Evolutionary conservation across 2,329 filamentous ascomycete genomes (phyloP).

Genomic region (Fusarium ambrosium): DNA sequence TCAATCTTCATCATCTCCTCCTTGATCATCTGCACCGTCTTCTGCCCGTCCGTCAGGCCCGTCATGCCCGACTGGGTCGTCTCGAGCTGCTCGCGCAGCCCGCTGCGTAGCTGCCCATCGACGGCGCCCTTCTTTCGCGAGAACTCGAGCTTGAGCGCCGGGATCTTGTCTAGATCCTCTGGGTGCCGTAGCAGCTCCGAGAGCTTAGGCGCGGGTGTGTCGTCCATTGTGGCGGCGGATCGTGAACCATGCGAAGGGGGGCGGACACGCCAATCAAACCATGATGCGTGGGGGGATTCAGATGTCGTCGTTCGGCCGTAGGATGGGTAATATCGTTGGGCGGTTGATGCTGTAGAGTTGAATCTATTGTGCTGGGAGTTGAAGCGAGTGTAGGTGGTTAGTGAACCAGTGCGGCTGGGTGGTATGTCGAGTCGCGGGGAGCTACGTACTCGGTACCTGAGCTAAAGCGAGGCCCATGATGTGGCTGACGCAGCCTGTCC

Average conservation of each 20-base stretch:
- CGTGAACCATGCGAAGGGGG: slow-evolving; percentile 40
- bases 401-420: slow-evolving; percentile 17
- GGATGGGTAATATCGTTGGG: neutral
- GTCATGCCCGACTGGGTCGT: slow-evolving; percentile 94
- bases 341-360: neutral
- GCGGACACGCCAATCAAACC: slow-evolving; percentile 44
- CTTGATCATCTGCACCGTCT: slow-evolving; percentile 92
- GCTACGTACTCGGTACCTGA: slow-evolving; percentile 24
- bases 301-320: neutral
- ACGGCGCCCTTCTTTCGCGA: slow-evolving; percentile 92
- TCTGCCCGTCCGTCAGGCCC: slow-evolving; percentile 89
- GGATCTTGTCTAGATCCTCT: slow-evolving; percentile 97
- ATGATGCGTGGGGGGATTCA: slow-evolving; percentile 35
- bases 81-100: slow-evolving; percentile 92
- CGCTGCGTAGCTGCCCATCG: slow-evolving; percentile 89
- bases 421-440: slow-evolving; percentile 32
- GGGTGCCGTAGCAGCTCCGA: slow-evolving; percentile 94
- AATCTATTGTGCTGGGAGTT: neutral
- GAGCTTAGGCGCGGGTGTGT: slow-evolving; percentile 81
- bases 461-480: slow-evolving; percentile 15
- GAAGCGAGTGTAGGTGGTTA: slow-evolving; percentile 19
- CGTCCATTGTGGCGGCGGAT: slow-evolving; percentile 56
- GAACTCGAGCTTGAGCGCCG: slow-evolving; percentile 90
- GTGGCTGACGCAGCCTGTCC: slow-evolving; percentile 33
- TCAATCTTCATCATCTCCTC: slow-evolving; percentile 99